Evolutionary conservation across 176 grass and related monocot species (phyloP).

Genomic region (Metroxylon sagu): DNA sequence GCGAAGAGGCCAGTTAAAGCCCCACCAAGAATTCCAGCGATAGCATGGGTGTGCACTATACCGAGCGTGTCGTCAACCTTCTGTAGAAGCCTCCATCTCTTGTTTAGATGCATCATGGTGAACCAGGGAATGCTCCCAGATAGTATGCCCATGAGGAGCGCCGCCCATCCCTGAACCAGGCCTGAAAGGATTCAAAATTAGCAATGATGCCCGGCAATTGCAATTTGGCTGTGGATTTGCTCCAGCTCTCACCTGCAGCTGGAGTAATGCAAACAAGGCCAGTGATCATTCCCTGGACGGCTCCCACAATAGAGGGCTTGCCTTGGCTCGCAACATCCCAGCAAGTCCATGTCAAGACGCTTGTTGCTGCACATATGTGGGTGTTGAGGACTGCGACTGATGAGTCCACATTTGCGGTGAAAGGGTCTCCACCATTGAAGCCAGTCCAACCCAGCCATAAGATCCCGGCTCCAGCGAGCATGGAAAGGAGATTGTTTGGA

Average conservation of each 20-base stretch:
- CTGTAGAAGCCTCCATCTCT: slow-evolving; percentile 44
- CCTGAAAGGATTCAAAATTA: slow-evolving; percentile 15
- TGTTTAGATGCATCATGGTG: slow-evolving; percentile 77
- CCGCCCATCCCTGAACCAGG: slow-evolving; percentile 68
- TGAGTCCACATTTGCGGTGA: slow-evolving; percentile 41
- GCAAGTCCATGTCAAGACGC: slow-evolving; percentile 70
- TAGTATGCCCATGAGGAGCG: slow-evolving; percentile 53
- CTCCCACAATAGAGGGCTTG: slow-evolving; percentile 65
- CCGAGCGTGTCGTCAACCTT: slow-evolving; percentile 75
- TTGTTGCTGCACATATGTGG: slow-evolving; percentile 56
- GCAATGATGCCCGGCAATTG: no score
- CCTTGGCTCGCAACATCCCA: slow-evolving; percentile 69
- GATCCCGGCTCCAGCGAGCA: slow-evolving; percentile 58
- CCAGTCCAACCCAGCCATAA: slow-evolving; percentile 78
- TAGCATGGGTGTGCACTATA: slow-evolving; percentile 66
- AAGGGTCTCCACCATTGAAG: slow-evolving; percentile 69
- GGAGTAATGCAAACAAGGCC: slow-evolving; percentile 68
- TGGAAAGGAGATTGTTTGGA: slow-evolving; percentile 61
- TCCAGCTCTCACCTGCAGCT: slow-evolving; percentile 35
- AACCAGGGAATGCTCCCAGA: slow-evolving; percentile 53
- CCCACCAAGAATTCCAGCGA: slow-evolving; percentile 54
- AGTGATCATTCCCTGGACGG: slow-evolving; percentile 81
- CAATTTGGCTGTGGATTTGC: no score
- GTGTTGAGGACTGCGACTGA: slow-evolving; percentile 62
- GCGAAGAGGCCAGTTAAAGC: slow-evolving; percentile 59